phyloP scores from a whole-genome alignment of 2,329 filamentous ascomycete genomes.

The Chaetomiaceae sp. region DNA sequence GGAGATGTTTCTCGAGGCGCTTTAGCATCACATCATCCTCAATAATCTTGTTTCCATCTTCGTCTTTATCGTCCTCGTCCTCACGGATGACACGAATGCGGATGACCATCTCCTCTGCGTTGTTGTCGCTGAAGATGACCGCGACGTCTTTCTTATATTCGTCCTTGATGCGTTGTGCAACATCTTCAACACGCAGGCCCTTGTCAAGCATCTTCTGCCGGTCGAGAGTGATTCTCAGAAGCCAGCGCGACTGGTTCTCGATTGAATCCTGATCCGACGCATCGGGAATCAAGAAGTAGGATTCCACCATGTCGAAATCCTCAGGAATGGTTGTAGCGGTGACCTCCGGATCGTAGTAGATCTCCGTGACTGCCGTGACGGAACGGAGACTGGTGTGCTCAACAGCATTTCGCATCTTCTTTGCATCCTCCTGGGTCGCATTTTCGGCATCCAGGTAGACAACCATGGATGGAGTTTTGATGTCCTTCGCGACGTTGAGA shows the following conservation, averaged over 20 bases:
- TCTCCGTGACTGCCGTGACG: conserved; percentile 86
- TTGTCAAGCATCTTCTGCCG: conserved; percentile 95
- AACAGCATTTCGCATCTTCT: conserved; percentile 79
- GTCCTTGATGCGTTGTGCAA: conserved; percentile 83
- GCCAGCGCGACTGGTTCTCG: conserved; percentile 85
- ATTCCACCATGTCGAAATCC: conserved; percentile 91
- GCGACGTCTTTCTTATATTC: conserved; percentile 81
- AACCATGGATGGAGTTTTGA: conserved; percentile 97
- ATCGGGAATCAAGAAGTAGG: conserved; percentile 91
- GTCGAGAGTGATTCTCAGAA: conserved; percentile 88
- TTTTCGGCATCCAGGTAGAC: conserved; percentile 70
- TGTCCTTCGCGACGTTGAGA: conserved; percentile 94
- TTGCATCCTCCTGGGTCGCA: conserved; percentile 73
- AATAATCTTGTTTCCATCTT: conserved; percentile 56
- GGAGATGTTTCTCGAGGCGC: conserved; percentile 82
- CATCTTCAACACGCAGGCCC: conserved; percentile 84
- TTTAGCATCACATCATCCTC: conserved; percentile 93
- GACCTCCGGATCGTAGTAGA: conserved; percentile 95
- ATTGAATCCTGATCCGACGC: conserved; percentile 61
- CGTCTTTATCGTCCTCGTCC: conserved; percentile 68
- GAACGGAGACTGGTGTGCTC: conserved; percentile 93
- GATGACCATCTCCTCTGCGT: conserved; percentile 90
- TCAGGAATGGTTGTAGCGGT: conserved; percentile 79
- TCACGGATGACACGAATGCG: conserved; percentile 77
- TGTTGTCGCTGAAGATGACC: conserved; percentile 96